Evolutionary conservation across 2,329 filamentous ascomycete genomes (phyloP), one percentile per base, ranked within the genome.

Genomic region (Botrytis pseudocinerea): DNA sequence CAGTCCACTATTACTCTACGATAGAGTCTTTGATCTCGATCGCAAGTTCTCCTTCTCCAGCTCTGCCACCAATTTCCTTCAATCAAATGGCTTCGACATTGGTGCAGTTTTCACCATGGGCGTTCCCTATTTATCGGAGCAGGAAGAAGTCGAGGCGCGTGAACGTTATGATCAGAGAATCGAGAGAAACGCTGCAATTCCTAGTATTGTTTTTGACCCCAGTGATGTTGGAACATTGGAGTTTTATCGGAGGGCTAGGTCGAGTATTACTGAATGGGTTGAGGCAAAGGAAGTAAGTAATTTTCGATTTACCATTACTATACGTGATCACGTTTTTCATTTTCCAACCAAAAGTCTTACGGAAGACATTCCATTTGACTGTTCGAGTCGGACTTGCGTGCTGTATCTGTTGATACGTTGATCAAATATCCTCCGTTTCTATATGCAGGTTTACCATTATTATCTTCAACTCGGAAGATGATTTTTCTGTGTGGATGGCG

Each of bases 41-140:
- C 85, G 90, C n/a, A 85, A 85, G 69, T 88, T 90, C 78, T 84
- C 84, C 28, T 82, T 81, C 73, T 79, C 75, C 14, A 77, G 73
- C 44, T 72, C 76, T 84, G 89, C 90, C 0, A 84, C 87, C 51
- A 85, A 88, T n/a, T 92, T 92, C 74, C 82, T 92, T 12, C 80
- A 88, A 16, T 83, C 83, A 51, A 85, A 88, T 78, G 84, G 85
- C 14, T 92, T 92, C 78, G 83, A 87, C 75, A 84, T 92, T 77
- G 85, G 87, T 14, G 82, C 83, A 4, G 83, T 89, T 0, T 90
- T 90, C 78, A 83, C 79, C 6, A 79, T 83, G 40, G 90, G 90
- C 10, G 85, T 92, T 16, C 85, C 86, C 9, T 92, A 92, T 78
- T 81, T 92, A 9, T 91, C 89, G 2, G 84, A 87, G 51, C 82